phyloP scores from a whole-genome alignment of 1,284 basidiomycete genomes.

The Neonothopanus nambi region DNA sequence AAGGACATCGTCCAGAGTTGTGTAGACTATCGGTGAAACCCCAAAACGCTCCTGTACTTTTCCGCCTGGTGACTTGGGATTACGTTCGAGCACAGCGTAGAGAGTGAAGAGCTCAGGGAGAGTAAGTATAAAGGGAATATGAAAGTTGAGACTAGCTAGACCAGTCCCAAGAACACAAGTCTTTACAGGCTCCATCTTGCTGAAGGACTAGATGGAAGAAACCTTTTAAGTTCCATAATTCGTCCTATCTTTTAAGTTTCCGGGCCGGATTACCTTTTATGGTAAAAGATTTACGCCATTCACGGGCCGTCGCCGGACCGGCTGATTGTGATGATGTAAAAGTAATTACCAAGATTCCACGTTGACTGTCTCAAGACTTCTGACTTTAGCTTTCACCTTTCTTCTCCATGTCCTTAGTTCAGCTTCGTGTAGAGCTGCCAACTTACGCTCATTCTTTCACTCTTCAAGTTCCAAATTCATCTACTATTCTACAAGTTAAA shows the following conservation, averaged over 20 bases:
- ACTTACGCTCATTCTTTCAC: slow-evolving; percentile 66
- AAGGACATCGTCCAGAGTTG: slow-evolving; percentile 55
- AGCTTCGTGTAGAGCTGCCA: slow-evolving; percentile 70
- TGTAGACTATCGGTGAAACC: slow-evolving; percentile 50
- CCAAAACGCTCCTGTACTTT: slow-evolving; percentile 66
- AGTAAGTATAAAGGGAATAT: slow-evolving; percentile 75
- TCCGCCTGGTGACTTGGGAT: slow-evolving; percentile 57
- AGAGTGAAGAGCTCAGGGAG: slow-evolving; percentile 73
- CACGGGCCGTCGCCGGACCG: too few species aligned
- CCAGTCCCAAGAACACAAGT: slow-evolving; percentile 78
- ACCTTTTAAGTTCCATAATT: too few species aligned
- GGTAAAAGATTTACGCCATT: too few species aligned
- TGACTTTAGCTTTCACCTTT: too few species aligned
- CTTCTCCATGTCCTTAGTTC: too few species aligned
- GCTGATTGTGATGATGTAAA: too few species aligned
- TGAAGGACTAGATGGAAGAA: too few species aligned
- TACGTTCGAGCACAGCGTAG: slow-evolving; percentile 66
- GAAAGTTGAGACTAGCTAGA: slow-evolving; percentile 75
- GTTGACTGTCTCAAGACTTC: too few species aligned
- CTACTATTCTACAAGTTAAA: slow-evolving; percentile 66
- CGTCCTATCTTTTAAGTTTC: too few species aligned
- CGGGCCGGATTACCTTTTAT: too few species aligned
- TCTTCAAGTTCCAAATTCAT: slow-evolving; percentile 48
- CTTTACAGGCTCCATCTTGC: slow-evolving; percentile 48
- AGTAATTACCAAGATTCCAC: too few species aligned